Conservation (phyloP, 805 yeast species). For the Cyberlindnera euphorbiiphila region DNA sequence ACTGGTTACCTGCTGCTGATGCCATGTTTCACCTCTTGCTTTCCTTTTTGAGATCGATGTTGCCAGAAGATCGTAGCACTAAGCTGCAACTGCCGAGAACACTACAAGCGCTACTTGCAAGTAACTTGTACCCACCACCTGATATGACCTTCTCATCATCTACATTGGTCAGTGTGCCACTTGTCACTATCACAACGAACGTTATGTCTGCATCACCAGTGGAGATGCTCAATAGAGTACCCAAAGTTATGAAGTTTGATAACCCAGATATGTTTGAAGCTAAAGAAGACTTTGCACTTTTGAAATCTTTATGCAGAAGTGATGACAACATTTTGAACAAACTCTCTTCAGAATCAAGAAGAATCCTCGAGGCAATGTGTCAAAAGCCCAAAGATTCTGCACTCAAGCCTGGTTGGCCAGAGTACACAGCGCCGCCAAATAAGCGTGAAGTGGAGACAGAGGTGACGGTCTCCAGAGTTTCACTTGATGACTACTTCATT, state of each 20-base stretch:
- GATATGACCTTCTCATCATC: slow-evolving; percentile 33
- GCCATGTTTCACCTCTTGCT: slow-evolving; percentile 80
- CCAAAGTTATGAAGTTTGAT: slow-evolving; percentile 61
- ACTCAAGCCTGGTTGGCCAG: slow-evolving; percentile 40
- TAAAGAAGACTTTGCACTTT: slow-evolving; percentile 71
- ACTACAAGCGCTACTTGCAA: slow-evolving; percentile 59
- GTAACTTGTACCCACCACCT: slow-evolving; percentile 75
- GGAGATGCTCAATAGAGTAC: slow-evolving; percentile 58
- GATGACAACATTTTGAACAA: slow-evolving; percentile 54
- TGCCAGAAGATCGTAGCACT: slow-evolving; percentile 57
- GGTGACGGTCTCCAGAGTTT: slow-evolving; percentile 49
- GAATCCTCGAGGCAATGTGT: slow-evolving; percentile 43
- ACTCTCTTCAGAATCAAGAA: slow-evolving; percentile 68
- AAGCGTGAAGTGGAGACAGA: slow-evolving; percentile 20
- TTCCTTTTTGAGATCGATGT: slow-evolving; percentile 74
- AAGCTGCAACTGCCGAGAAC: slow-evolving; percentile 59
- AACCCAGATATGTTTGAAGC: slow-evolving; percentile 67
- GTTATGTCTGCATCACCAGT: slow-evolving; percentile 42
- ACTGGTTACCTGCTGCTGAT: slow-evolving; percentile 79
- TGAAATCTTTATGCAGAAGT: slow-evolving; percentile 66
- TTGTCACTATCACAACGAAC: slow-evolving; percentile 48
- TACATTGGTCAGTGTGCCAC: slow-evolving; percentile 51
- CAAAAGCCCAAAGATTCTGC: slow-evolving; percentile 31
- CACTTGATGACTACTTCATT: slow-evolving; percentile 81
- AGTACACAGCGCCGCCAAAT: slow-evolving; percentile 28